Conservation (phyloP, 2,329 filamentous ascomycete species). For the Periconia macrospinosa region DNA sequence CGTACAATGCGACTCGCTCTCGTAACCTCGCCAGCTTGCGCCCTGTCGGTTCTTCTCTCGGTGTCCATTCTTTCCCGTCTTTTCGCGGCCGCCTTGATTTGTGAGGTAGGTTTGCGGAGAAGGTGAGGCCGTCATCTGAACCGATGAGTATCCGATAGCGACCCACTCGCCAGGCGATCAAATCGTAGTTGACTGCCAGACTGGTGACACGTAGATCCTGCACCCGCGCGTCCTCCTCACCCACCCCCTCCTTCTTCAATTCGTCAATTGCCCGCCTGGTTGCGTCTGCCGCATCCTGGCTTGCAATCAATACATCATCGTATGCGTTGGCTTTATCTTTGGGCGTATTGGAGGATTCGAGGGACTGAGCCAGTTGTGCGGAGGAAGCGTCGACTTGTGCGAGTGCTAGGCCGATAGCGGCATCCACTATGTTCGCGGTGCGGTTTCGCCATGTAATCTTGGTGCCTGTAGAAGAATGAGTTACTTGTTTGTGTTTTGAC, state of each 20-base stretch:
- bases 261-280: slow-evolving; percentile 94
- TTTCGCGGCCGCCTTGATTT: slow-evolving; percentile 56
- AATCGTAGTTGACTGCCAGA: slow-evolving; percentile 89
- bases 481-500: neutral
- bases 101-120: slow-evolving; percentile 55
- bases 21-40: slow-evolving; percentile 78
- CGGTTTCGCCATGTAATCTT: slow-evolving; percentile 84
- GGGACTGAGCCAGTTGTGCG: slow-evolving; percentile 50
- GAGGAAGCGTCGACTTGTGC: slow-evolving; percentile 66
- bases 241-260: slow-evolving; percentile 77
- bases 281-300: slow-evolving; percentile 91
- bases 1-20: slow-evolving; percentile 87
- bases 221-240: slow-evolving; percentile 82
- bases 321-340: slow-evolving; percentile 82
- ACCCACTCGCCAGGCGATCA: slow-evolving; percentile 93
- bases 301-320: slow-evolving; percentile 85
- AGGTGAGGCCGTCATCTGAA: slow-evolving; percentile 72
- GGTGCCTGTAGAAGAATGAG: slow-evolving; percentile 38
- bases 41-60: slow-evolving; percentile 68
- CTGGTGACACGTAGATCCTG: slow-evolving; percentile 90
- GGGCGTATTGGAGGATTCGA: slow-evolving; percentile 47
- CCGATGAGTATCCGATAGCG: slow-evolving; percentile 88
- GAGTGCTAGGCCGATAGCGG: slow-evolving; percentile 83
- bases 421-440: slow-evolving; percentile 87
- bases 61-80: slow-evolving; percentile 49